A percentile compares a stretch with the other conserved stretches of the same genome.
phyloP scores from a whole-genome alignment of 2,329 filamentous ascomycete genomes.

The Didymella exigua region DNA sequence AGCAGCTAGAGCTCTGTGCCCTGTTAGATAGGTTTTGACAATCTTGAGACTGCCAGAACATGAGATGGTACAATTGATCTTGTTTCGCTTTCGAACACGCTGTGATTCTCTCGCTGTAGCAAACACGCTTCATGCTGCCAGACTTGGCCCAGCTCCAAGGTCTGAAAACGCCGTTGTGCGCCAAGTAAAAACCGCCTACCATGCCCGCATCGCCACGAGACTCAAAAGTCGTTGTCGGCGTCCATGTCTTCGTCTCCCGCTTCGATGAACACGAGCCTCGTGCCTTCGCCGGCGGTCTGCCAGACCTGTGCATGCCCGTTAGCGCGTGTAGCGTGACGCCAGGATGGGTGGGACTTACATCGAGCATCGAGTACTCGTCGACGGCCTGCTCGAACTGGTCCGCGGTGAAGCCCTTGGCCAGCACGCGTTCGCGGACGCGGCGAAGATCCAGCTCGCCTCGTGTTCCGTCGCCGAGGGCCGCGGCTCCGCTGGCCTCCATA shows the following conservation, averaged over 20 bases:
- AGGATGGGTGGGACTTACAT: slow-evolving; percentile 68
- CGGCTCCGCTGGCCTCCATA: slow-evolving; percentile 83
- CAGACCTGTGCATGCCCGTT: slow-evolving; percentile 52
- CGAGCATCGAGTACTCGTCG: slow-evolving; percentile 84
- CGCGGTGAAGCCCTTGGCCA: slow-evolving; percentile 95
- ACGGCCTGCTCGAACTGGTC: slow-evolving; percentile 87
- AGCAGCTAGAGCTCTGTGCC: no score
- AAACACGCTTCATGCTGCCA: not conserved
- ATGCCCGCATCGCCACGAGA: slow-evolving; percentile 14
- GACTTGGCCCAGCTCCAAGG: not conserved
- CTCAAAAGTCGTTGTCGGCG: slow-evolving; percentile 42
- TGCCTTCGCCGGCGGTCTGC: slow-evolving; percentile 62
- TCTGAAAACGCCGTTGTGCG: slow-evolving; percentile 33
- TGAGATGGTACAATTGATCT: not conserved
- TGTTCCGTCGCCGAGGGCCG: slow-evolving; percentile 74
- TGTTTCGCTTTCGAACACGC: not conserved
- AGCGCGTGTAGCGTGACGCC: slow-evolving; percentile 26
- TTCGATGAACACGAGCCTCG: slow-evolving; percentile 61
- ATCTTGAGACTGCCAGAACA: not conserved
- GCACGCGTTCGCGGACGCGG: slow-evolving; percentile 85
- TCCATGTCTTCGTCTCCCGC: slow-evolving; percentile 54
- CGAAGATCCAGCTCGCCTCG: slow-evolving; percentile 81
- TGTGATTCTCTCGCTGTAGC: no score
- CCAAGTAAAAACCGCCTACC: slow-evolving; percentile 27
- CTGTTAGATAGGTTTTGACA: no score